Evolutionary conservation across 2,329 filamentous ascomycete genomes (phyloP).

Genomic region (Aspergillus sp.): DNA sequence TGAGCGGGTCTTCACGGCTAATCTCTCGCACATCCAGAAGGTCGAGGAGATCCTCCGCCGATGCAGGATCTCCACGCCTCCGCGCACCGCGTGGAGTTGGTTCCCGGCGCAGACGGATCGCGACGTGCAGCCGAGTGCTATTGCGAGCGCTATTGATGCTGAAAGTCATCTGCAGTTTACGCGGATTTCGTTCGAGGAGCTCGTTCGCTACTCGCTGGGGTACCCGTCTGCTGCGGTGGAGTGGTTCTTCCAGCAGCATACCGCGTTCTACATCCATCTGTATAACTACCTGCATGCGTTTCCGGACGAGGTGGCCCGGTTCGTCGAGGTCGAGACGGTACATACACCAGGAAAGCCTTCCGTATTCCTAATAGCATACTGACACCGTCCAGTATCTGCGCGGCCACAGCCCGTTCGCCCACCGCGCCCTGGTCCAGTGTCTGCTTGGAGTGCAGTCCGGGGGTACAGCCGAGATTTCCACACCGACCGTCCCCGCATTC

Average conservation of each 20-base stretch:
- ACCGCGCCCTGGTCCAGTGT: slow-evolving; percentile 32
- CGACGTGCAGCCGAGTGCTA: slow-evolving; percentile 18
- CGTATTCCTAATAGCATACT: neutral
- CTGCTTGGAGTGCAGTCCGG: slow-evolving; percentile 23
- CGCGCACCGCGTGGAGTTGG: slow-evolving; percentile 35
- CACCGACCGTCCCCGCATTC: slow-evolving; percentile 20
- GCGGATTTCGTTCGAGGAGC: slow-evolving; percentile 38
- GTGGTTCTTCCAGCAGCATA: slow-evolving; percentile 40
- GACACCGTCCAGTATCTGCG: slow-evolving; percentile 30
- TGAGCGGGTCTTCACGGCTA: slow-evolving; percentile 23
- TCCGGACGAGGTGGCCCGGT: slow-evolving; percentile 30
- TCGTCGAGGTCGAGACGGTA: slow-evolving; percentile 38
- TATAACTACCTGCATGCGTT: slow-evolving; percentile 29
- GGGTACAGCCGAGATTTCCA: slow-evolving; percentile 11
- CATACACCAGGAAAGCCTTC: neutral
- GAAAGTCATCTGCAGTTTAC: slow-evolving; percentile 42
- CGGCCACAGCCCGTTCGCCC: slow-evolving; percentile 35
- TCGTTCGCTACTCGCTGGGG: slow-evolving; percentile 38
- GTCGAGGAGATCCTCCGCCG: slow-evolving; percentile 39
- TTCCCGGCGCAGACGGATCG: slow-evolving; percentile 25
- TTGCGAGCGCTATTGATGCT: slow-evolving; percentile 34
- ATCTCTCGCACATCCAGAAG: slow-evolving; percentile 35
- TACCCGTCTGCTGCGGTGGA: slow-evolving; percentile 33
- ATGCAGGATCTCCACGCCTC: slow-evolving; percentile 22
- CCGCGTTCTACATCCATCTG: slow-evolving; percentile 32